These are phyloP conservation scores for Syzygium syzygioides DNA, from an alignment of 441 rosid species.

Conservation along the genomic window DNA sequence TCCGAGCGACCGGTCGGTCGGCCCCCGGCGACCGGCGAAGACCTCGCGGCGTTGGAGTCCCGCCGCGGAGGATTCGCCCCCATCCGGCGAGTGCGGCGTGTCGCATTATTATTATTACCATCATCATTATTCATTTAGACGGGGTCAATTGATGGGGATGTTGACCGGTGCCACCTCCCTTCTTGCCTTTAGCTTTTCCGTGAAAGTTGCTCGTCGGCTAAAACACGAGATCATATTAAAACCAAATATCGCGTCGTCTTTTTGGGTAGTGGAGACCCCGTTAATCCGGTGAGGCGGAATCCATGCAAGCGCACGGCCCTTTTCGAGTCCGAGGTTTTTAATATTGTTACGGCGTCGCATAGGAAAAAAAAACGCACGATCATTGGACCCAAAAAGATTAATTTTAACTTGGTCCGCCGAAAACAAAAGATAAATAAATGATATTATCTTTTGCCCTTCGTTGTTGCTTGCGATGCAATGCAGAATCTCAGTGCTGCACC, in stretches of 20 bases:
- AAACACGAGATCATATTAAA: not conserved
- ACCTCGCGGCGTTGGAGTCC: too few relatives aligned
- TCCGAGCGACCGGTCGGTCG: not conserved
- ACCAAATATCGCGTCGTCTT: not conserved
- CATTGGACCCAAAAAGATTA: constrained; percentile 60
- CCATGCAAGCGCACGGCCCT: not conserved
- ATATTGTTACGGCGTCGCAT: not conserved
- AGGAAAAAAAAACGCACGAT: constrained; percentile 27
- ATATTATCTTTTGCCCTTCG: constrained; percentile 2
- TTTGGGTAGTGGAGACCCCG: not conserved
- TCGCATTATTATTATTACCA: too few relatives aligned
- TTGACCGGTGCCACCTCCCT: not conserved
- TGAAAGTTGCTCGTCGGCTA: not conserved
- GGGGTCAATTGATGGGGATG: not conserved
- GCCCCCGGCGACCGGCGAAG: too few relatives aligned
- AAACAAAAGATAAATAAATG: not conserved
- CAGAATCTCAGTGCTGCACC: not conserved
- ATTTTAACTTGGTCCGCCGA: constrained; percentile 37
- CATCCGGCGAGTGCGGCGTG: too few relatives aligned
- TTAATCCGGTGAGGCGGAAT: not conserved
- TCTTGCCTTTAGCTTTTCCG: not conserved
- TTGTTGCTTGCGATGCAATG: constrained; percentile 52
- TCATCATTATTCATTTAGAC: not conserved
- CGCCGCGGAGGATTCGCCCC: too few relatives aligned
- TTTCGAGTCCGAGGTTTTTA: not conserved